A percentile compares a stretch with the other conserved stretches of the same genome.
Conservation (phyloP, 352 stramenopile genomes). For the Phytopythium cucurbitacearum region DNA sequence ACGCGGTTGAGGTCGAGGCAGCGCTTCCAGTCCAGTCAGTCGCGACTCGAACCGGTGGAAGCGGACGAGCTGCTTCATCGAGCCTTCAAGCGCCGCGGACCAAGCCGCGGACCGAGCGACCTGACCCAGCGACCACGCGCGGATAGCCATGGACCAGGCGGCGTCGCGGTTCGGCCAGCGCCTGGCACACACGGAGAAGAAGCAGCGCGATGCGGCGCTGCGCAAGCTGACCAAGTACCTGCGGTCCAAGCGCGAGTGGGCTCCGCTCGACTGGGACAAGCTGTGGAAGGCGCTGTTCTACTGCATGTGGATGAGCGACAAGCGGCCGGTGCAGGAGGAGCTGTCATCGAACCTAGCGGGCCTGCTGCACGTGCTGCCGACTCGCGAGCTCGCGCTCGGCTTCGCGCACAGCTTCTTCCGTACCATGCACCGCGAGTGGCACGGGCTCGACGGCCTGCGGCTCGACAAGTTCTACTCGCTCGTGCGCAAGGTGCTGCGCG, state of each 20-base stretch:
- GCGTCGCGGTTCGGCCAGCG: constrained; percentile 82
- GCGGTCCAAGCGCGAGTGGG: constrained; percentile 61
- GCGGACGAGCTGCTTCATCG: no score
- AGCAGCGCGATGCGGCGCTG: constrained; percentile 77
- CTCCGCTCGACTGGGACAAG: constrained; percentile 79
- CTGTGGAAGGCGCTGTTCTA: constrained; percentile 89
- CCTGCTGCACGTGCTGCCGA: constrained; percentile 60
- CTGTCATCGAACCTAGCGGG: constrained; percentile 58
- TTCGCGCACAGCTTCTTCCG: constrained; percentile 83
- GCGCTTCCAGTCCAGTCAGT: constrained; percentile 6
- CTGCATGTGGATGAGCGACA: constrained; percentile 91
- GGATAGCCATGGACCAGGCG: constrained; percentile 57
- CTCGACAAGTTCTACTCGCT: constrained; percentile 87
- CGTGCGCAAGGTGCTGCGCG: constrained; percentile 75
- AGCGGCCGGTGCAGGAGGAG: constrained; percentile 75
- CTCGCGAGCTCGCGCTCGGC: constrained; percentile 31
- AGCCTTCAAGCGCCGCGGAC: not conserved
- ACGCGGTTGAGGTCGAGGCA: constrained; percentile 1
- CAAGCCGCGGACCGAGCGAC: not conserved
- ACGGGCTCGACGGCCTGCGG: constrained; percentile 77
- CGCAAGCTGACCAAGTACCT: constrained; percentile 82
- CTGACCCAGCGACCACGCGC: not conserved
- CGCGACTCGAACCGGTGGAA: not conserved
- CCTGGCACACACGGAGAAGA: constrained; percentile 86
- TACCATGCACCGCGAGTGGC: constrained; percentile 85